Evolutionary conservation across 1,139 yeast species (phyloP), one percentile per base, ranked within the genome.

Genomic region (Candida neerlandica): DNA sequence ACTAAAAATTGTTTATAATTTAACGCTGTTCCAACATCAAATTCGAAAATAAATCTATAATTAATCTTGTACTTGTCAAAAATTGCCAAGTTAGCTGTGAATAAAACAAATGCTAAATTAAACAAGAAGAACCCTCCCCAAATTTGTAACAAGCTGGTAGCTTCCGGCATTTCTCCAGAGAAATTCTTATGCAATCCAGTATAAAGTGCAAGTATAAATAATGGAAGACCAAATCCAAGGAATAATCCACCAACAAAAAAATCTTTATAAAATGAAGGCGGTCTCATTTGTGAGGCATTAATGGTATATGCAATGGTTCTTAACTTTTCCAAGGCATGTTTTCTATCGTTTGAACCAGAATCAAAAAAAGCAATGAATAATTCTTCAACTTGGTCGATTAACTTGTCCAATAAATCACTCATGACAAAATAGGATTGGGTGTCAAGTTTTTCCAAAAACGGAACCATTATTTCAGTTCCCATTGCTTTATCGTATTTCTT

Each of bases 1-100:
- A 86, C 73, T 45, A 85, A 72, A 58, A 73, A 86, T 62, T 90
- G 89, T 50, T 80, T 77, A 58, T 72, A 84, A 58, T 88, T 84
- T 44, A 90, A 67, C n/a, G 86, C 84, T 19, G 85, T 80, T 32
- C 86, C 78, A 44, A 86, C 81, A 60, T 89, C 84, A 57, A 91
- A 86, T 68, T 94, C 99, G 71, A 94, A 92, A 54, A 94, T 91
- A 61, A 94, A 92, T 59, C 87, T 87, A 65, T 94, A 94, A 65
- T 92, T 94, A 61, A 94, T 86, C 60, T 88, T 88, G 67, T 72
- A 86, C 45, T 69, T 64, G 27, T 84, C 80, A 91, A 96, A 94
- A 4, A 87, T 82, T 51, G 75, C 70, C 63, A 95, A 82, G 63
- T 89, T 85, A 37, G 88, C 52, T 9, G 85, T 85, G 63, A 92